phyloP scores from a whole-genome alignment of 805 yeast species.

The Wickerhamomyces canadensis region DNA sequence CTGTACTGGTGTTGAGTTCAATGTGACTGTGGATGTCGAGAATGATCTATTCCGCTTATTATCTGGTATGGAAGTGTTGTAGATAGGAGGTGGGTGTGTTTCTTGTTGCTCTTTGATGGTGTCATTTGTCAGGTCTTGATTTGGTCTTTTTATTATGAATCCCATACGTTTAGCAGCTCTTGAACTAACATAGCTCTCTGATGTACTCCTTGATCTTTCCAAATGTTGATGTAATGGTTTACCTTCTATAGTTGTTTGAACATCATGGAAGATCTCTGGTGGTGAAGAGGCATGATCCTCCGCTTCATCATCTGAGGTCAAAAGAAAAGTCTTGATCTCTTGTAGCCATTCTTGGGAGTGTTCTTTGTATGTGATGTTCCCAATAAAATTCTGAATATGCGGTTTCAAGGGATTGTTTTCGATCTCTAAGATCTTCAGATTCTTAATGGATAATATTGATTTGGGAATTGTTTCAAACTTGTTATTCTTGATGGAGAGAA shows the following conservation, averaged over 20 bases:
- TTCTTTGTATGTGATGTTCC: conserved; percentile 27
- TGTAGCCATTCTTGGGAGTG: conserved; percentile 39
- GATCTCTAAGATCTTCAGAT: conserved; percentile 52
- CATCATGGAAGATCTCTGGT: background rate
- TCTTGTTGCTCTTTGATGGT: conserved; percentile 25
- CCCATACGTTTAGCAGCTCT: conserved; percentile 76
- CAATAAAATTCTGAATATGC: conserved; percentile 39
- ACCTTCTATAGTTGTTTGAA: background rate
- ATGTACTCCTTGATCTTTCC: conserved; percentile 29
- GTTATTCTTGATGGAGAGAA: conserved; percentile 59
- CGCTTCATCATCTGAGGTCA: conserved; percentile 4
- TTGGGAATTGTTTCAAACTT: conserved; percentile 50
- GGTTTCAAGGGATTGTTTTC: conserved; percentile 55
- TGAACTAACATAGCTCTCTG: conserved; percentile 45
- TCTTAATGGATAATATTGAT: conserved; percentile 42
- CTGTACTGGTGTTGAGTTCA: background rate
- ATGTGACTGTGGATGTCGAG: conserved; percentile 1
- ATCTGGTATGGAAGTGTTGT: conserved; percentile 2
- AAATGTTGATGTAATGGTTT: conserved; percentile 5
- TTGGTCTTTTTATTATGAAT: conserved; percentile 44
- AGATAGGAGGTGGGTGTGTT: conserved; percentile 7
- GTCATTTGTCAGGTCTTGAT: conserved; percentile 18
- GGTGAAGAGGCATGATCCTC: conserved; percentile 1
- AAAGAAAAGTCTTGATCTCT: conserved; percentile 12
- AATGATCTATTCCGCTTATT: background rate